Conservation (phyloP, 805 yeast genomes). For the Candida michaelii region DNA sequence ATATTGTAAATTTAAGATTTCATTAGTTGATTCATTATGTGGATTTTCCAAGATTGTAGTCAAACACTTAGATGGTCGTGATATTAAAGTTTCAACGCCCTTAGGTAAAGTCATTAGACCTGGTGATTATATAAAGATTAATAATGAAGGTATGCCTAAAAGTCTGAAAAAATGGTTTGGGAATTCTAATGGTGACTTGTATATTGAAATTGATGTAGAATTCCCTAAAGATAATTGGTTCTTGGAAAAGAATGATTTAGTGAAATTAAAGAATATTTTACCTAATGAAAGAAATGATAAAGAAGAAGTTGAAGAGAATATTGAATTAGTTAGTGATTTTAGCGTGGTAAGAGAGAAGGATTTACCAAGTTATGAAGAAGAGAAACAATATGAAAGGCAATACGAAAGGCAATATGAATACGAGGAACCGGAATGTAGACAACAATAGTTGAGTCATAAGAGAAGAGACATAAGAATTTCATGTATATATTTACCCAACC, state of each 20-base stretch:
- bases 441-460: constrained; percentile 18
- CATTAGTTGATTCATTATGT: constrained; percentile 79
- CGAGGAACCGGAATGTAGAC: constrained; percentile 35
- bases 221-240: constrained; percentile 89
- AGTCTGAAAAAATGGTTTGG: constrained; percentile 33
- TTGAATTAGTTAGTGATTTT: constrained; percentile 38
- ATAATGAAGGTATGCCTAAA: constrained; percentile 84
- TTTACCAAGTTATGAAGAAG: constrained; percentile 33
- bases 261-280: constrained; percentile 52
- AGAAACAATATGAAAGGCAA: neutral
- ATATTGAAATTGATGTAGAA: constrained; percentile 65
- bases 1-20: constrained; percentile 55
- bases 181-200: constrained; percentile 62
- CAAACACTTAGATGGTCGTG: constrained; percentile 79
- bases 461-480: neutral
- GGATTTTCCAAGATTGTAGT: constrained; percentile 71
- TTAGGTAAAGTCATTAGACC: constrained; percentile 82
- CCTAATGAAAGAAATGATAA: constrained; percentile 38
- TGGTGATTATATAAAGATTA: constrained; percentile 61
- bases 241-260: constrained; percentile 64
- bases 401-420: neutral
- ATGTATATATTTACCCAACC: constrained; percentile 1
- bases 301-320: constrained; percentile 30
- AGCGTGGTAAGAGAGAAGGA: constrained; percentile 22
- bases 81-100: constrained; percentile 62